Evolutionary conservation across 495 filamentous ascomycete species (phyloP).

Genomic region (Jackrogersella minutella): DNA sequence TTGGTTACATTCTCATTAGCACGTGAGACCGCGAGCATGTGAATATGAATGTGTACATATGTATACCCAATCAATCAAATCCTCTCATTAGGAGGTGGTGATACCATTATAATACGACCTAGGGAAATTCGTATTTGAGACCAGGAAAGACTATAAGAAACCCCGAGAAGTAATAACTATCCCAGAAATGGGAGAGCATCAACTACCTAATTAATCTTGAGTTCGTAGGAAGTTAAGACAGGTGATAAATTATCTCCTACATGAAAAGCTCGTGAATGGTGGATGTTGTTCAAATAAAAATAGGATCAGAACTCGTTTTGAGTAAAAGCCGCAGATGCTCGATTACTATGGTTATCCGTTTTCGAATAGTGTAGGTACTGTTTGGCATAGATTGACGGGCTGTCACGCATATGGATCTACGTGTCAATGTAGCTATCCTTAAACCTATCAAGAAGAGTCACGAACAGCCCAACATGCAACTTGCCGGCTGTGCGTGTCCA

Average conservation of each 20-base stretch:
- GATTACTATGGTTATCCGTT: not conserved
- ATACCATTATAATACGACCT: not conserved
- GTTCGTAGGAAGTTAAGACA: not conserved
- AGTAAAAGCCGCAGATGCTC: not conserved
- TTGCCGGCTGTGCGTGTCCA: conserved; percentile 12
- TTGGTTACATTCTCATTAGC: not conserved
- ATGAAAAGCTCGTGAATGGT: not conserved
- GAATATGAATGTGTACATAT: not conserved
- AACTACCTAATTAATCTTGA: not conserved
- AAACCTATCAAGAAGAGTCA: conserved; percentile 21
- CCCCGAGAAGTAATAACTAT: not conserved
- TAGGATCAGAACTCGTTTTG: not conserved
- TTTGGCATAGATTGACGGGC: conserved; percentile 17
- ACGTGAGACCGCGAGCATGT: not conserved
- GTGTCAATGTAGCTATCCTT: conserved; percentile 19
- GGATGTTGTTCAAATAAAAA: not conserved
- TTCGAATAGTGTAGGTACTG: conserved; percentile 17
- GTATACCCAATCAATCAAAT: not conserved
- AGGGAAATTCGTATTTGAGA: not conserved
- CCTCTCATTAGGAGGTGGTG: not conserved
- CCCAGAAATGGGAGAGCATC: not conserved
- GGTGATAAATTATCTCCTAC: not conserved
- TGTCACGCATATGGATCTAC: conserved; percentile 21
- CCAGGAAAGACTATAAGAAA: not conserved
- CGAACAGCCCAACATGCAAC: conserved; percentile 8